phyloP scores from a whole-genome alignment of 177 flowering plant species.

The Vitis hybrid region DNA sequence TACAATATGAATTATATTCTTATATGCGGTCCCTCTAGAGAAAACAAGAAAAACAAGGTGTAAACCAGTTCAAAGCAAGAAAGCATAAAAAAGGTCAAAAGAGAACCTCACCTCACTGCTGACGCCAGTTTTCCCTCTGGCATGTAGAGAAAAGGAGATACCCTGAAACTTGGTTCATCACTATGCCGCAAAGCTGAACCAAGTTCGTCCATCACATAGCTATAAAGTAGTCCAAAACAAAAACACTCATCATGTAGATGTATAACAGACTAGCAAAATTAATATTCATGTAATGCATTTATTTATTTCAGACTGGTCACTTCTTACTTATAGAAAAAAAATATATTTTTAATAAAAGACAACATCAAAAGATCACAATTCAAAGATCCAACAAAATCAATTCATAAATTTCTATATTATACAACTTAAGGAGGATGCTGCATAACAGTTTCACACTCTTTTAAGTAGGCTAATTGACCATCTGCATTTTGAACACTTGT shows the following conservation, averaged over 20 bases:
- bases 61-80: not conserved
- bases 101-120: slow-evolving; percentile 73
- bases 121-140: slow-evolving; percentile 83
- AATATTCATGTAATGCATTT: not conserved
- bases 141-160: slow-evolving; percentile 96
- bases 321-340: too few species aligned
- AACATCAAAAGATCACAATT: too few species aligned
- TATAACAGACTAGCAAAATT: not conserved
- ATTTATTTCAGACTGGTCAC: too few species aligned
- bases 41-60: not conserved
- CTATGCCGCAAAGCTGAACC: slow-evolving; percentile 97
- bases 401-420: too few species aligned
- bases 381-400: too few species aligned
- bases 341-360: too few species aligned
- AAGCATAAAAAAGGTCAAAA: slow-evolving; percentile 8
- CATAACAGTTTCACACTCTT: too few species aligned
- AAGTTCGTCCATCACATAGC: slow-evolving; percentile 98
- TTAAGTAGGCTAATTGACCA: too few species aligned
- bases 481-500: too few species aligned
- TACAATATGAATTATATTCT: not conserved
- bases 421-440: too few species aligned
- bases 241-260: not conserved
- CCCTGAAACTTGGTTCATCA: slow-evolving; percentile 85
- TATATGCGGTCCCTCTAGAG: not conserved
- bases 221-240: slow-evolving; percentile 24